Conservation (phyloP, 2,329 filamentous ascomycete genomes). For the Chrysoporthe deuterocubensis region DNA sequence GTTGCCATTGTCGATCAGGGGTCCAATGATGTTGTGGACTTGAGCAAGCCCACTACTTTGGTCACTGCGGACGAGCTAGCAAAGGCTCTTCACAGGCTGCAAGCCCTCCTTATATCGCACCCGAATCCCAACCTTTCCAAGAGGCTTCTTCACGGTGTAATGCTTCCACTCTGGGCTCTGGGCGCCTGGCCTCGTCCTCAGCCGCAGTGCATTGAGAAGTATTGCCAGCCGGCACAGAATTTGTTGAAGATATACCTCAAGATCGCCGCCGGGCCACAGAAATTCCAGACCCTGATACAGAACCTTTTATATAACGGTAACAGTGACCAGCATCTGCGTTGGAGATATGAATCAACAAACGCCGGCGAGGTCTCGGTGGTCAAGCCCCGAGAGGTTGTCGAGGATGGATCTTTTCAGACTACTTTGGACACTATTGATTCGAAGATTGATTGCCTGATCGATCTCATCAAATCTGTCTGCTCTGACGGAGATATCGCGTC, state of each 20-base stretch:
- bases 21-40: slow-evolving; percentile 48
- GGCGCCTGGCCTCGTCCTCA: slow-evolving; percentile 52
- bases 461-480: slow-evolving; percentile 53
- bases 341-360: slow-evolving; percentile 55
- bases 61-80: slow-evolving; percentile 53
- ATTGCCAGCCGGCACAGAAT: slow-evolving; percentile 50
- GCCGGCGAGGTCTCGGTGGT: slow-evolving; percentile 58
- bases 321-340: slow-evolving; percentile 41
- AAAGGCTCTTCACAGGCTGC: slow-evolving; percentile 58
- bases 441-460: slow-evolving; percentile 53
- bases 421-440: slow-evolving; percentile 51
- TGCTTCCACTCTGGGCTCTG: slow-evolving; percentile 67
- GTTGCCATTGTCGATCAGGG: slow-evolving; percentile 31
- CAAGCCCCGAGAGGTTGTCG: slow-evolving; percentile 34
- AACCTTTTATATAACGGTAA: slow-evolving; percentile 62
- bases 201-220: slow-evolving; percentile 41
- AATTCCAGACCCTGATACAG: slow-evolving; percentile 52
- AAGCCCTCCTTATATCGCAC: slow-evolving; percentile 62
- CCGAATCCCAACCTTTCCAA: slow-evolving; percentile 69
- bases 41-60: slow-evolving; percentile 48
- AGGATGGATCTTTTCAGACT: slow-evolving; percentile 33
- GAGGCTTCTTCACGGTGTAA: slow-evolving; percentile 61
- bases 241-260: slow-evolving; percentile 62
- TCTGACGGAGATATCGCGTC: slow-evolving; percentile 61
- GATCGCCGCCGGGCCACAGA: slow-evolving; percentile 56